Evolutionary conservation across 805 yeast genomes (phyloP).

Genomic region (Pichia deserticola): DNA sequence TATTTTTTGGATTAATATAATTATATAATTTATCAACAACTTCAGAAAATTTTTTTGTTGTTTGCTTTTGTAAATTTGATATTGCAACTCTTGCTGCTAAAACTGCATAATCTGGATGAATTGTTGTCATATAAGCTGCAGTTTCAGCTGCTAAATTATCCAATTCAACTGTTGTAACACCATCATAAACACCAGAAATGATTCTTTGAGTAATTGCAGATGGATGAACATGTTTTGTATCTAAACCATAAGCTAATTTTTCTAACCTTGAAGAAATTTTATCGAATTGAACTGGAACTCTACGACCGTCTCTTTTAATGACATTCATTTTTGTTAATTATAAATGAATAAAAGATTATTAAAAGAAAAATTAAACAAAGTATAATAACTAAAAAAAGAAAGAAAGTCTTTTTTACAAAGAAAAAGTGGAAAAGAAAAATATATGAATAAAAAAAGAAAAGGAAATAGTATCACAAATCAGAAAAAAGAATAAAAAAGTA

Average conservation of each 20-base stretch:
- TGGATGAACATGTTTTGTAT: slow-evolving; percentile 86
- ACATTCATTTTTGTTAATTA: slow-evolving; percentile 55
- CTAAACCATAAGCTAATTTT: slow-evolving; percentile 90
- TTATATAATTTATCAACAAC: slow-evolving; percentile 66
- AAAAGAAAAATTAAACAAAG: too few species aligned
- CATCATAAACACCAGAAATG: slow-evolving; percentile 93
- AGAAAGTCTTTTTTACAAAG: too few species aligned
- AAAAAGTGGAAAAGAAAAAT: too few species aligned
- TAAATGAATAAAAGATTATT: too few species aligned
- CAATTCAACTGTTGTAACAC: slow-evolving; percentile 88
- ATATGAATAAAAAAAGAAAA: too few species aligned
- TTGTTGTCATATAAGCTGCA: slow-evolving; percentile 94
- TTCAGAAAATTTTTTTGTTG: slow-evolving; percentile 76
- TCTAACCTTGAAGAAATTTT: slow-evolving; percentile 94
- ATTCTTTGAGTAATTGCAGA: slow-evolving; percentile 94
- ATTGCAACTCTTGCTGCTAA: slow-evolving; percentile 95
- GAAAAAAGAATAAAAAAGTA: too few species aligned
- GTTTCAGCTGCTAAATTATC: slow-evolving; percentile 87
- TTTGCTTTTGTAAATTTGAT: slow-evolving; percentile 89
- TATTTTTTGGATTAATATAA: slow-evolving; percentile 77
- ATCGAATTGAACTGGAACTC: slow-evolving; percentile 91
- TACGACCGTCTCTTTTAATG: slow-evolving; percentile 86
- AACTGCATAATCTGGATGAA: slow-evolving; percentile 95
- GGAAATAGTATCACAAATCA: too few species aligned
- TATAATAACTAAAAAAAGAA: too few species aligned